Base-by-base conservation (phyloP, 2,329 filamentous ascomycete genomes). In the Hypoxylon sp. region DNA sequence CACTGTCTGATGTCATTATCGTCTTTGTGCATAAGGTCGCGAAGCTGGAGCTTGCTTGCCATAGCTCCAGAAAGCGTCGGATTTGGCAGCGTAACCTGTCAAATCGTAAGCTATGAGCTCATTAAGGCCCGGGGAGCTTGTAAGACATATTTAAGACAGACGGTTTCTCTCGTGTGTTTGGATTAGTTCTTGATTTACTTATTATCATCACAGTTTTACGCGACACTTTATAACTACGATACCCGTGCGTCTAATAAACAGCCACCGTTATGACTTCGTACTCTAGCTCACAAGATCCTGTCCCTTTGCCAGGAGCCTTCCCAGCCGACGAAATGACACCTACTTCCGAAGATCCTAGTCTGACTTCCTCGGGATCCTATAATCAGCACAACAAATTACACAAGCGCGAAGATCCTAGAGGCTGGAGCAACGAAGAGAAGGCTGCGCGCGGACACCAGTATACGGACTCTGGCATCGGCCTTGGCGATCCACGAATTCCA, bases 1-100 rank as follows among this genome's bases (percentile, higher is more conserved):
- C 40, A 49, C n/a, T 4, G 36, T 59, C 64, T 72, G 72, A 73
- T 73, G 71, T 73, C 71, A 73, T 68, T 38, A 66, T 45, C 40
- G 16, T 26, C 50, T 56, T 64, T 50, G 36, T 46, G 42, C 28
- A 54, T 24, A 30, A 45, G 52, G 52, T n/a, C 16, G 36, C 7
- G 51, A 49, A 58, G 56, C 52, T 58, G 48, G 30, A 55, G 45
- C 56, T 18, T 52, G 49, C 36, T 45, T 52, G 30, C 52, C 44
- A 58, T 4, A 61, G 45, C 45, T 52, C 22, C 45, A n/a, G 28
- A 44, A 42, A 45, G 8, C 30, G 38, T 38, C 24, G 42, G 30
- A 22, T 38, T n/a, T 46, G 18, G 50, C 38, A 8, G 9, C 18
- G 38, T 52, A 60, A 40, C 16, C 14, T 24, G 2, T 24, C 44